phyloP scores from a whole-genome alignment of 371 early-diverging fungal species.

The Fennellomyces sp. region DNA sequence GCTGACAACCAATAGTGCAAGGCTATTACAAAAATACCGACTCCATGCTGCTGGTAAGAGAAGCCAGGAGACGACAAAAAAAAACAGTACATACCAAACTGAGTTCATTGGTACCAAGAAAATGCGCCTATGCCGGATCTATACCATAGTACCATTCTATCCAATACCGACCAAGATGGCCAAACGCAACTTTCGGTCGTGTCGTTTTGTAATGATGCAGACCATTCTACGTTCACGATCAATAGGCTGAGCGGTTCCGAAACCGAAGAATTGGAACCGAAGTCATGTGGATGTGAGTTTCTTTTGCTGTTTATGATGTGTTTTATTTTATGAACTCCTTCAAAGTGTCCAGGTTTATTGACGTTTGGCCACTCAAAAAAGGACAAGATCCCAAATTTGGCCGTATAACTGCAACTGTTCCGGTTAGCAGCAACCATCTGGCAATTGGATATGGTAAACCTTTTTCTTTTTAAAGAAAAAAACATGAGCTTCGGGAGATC shows the following conservation, averaged over 20 bases:
- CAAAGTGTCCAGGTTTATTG: slow-evolving; percentile 8
- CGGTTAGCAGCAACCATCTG: slow-evolving; percentile 52
- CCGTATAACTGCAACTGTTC: slow-evolving; percentile 48
- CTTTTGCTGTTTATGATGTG: background rate
- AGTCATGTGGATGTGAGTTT: background rate
- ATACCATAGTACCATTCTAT: background rate
- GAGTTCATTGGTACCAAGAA: background rate
- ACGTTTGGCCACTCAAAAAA: slow-evolving; percentile 38
- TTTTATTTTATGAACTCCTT: background rate
- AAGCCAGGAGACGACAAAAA: background rate
- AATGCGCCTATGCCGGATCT: background rate
- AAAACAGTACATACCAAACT: background rate
- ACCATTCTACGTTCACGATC: slow-evolving; percentile 20
- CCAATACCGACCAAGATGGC: background rate
- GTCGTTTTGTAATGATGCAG: slow-evolving; percentile 24
- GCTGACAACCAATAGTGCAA: no score
- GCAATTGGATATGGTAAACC: slow-evolving; percentile 61
- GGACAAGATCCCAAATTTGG: slow-evolving; percentile 30
- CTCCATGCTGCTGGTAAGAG: slow-evolving; percentile 22
- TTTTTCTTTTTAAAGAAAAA: background rate
- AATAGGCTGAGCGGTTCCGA: background rate
- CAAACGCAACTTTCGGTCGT: background rate
- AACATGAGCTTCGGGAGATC: background rate
- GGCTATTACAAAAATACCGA: slow-evolving; percentile 21
- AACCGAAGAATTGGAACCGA: background rate